Conservation (phyloP, 257 asterid species). For the Plantago elongata region DNA sequence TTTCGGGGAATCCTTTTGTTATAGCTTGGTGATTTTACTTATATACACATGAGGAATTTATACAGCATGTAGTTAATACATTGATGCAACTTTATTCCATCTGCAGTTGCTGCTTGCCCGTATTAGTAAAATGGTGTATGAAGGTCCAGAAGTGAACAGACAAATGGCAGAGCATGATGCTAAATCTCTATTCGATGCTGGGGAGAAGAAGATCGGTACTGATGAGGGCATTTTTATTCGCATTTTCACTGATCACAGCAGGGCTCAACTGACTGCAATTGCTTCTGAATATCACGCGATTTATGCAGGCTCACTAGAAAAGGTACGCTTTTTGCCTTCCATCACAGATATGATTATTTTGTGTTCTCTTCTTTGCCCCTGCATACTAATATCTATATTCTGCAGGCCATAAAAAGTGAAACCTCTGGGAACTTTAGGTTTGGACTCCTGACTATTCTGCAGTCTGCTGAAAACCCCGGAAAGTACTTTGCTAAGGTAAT, state of each 20-base stretch:
- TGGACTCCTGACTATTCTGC: constrained; percentile 64
- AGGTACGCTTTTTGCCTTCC: constrained; percentile 34
- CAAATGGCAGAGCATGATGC: constrained; percentile 74
- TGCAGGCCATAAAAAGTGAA: constrained; percentile 83
- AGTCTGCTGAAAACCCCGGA: constrained; percentile 70
- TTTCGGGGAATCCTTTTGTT: too few species aligned
- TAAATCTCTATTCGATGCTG: constrained; percentile 77
- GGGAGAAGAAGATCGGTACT: constrained; percentile 84
- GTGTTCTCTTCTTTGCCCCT: constrained; percentile 11
- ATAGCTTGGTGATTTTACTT: too few species aligned
- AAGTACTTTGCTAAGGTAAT: constrained; percentile 83
- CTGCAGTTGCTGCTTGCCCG: constrained; percentile 71
- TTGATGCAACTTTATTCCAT: neutral
- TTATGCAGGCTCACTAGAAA: constrained; percentile 59
- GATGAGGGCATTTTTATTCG: constrained; percentile 73
- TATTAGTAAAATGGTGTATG: constrained; percentile 50
- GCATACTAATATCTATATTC: constrained; percentile 9
- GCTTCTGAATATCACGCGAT: constrained; percentile 54
- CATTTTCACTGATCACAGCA: constrained; percentile 66
- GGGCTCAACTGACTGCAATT: constrained; percentile 66
- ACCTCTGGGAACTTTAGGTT: constrained; percentile 73
- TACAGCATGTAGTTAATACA: neutral
- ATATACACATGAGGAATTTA: neutral
- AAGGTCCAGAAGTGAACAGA: constrained; percentile 81
- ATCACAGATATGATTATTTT: neutral